These are phyloP conservation scores for Backusella tuberculispora DNA, from an alignment of 192 early-diverging fungal genomes.

Conservation along the genomic window DNA sequence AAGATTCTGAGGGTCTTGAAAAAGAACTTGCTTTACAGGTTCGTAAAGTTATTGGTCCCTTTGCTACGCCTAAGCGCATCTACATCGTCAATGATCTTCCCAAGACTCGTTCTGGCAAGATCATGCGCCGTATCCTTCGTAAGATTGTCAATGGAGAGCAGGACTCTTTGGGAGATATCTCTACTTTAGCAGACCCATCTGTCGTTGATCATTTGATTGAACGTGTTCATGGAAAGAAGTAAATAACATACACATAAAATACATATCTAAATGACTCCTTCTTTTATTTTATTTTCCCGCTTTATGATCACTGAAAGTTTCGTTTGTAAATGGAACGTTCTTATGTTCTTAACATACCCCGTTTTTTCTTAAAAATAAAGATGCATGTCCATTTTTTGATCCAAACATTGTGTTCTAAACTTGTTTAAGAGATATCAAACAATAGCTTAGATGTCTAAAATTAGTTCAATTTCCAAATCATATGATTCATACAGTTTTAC, in stretches of 20 bases:
- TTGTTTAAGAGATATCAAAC: neutral
- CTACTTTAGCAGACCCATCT: slow-evolving; percentile 85
- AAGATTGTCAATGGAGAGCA: slow-evolving; percentile 90
- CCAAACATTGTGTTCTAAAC: neutral
- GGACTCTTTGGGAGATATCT: slow-evolving; percentile 86
- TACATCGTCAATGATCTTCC: slow-evolving; percentile 89
- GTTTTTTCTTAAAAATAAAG: slow-evolving; percentile 7
- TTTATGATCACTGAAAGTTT: neutral
- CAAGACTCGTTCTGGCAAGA: slow-evolving; percentile 96
- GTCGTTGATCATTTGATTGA: slow-evolving; percentile 26
- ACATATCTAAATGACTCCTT: neutral
- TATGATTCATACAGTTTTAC: neutral
- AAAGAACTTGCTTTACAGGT: slow-evolving; percentile 77
- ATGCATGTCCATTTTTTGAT: slow-evolving; percentile 6
- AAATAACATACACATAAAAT: neutral
- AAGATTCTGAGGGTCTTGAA: slow-evolving; percentile 52
- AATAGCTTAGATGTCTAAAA: neutral
- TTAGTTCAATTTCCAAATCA: neutral
- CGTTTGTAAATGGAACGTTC: neutral
- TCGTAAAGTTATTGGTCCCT: slow-evolving; percentile 90
- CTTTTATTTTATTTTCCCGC: neutral
- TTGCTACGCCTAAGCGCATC: slow-evolving; percentile 89
- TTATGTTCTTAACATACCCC: slow-evolving; percentile 3
- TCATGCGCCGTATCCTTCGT: slow-evolving; percentile 94
- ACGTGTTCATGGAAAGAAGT: slow-evolving; percentile 22